These are phyloP conservation scores for Pseudisothecium myosuroides DNA, from an alignment of 225 moss, liverwort and hornwort species.

Conservation along the genomic window DNA sequence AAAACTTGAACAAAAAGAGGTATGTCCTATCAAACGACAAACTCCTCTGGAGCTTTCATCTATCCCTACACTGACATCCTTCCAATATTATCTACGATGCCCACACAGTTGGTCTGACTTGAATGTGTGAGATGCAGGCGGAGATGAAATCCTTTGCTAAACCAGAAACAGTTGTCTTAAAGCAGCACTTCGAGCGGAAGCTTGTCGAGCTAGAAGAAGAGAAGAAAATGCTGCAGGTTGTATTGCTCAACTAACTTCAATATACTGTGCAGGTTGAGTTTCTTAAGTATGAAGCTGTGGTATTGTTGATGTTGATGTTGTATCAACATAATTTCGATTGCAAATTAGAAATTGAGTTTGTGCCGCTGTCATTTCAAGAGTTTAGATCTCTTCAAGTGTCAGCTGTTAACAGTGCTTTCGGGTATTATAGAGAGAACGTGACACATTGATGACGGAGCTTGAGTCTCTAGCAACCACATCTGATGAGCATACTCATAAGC, in stretches of 20 bases:
- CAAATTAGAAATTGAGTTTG: neutral
- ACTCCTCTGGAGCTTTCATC: neutral
- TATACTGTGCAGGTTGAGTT: neutral
- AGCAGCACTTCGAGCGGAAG: constrained; percentile 92
- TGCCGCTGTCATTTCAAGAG: neutral
- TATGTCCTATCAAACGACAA: neutral
- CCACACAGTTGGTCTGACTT: neutral
- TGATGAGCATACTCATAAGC: constrained; percentile 53
- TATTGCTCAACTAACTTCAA: neutral
- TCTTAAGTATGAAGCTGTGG: neutral
- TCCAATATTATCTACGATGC: neutral
- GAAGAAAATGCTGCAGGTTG: constrained; percentile 82
- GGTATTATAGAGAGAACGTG: constrained; percentile 35
- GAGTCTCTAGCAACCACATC: constrained; percentile 52
- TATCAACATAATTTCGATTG: neutral
- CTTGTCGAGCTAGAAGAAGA: constrained; percentile 92
- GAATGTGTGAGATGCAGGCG: constrained; percentile 31
- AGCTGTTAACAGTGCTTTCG: neutral
- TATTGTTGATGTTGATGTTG: neutral
- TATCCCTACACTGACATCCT: neutral
- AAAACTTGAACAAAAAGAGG: constrained; percentile 90
- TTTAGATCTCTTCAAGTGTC: neutral
- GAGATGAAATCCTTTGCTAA: constrained; percentile 86
- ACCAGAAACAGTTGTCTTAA: constrained; percentile 69
- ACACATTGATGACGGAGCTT: constrained; percentile 48